Base-by-base conservation (phyloP, 352 stramenopile species). In the Globisporangium splendens region DNA sequence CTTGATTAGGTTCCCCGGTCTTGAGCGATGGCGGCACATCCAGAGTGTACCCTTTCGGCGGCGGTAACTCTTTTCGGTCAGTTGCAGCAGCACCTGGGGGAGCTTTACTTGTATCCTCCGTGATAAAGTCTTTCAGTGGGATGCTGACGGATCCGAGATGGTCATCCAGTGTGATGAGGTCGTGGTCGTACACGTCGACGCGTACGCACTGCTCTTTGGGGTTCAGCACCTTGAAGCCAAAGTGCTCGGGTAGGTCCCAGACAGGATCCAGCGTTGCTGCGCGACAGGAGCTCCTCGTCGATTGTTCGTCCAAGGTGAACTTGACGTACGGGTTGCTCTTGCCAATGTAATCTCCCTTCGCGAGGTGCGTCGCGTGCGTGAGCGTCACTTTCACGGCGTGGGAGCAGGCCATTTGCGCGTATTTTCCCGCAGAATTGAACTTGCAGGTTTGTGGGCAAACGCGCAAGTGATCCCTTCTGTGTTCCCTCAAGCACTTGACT, bases 311-410 rank as follows among this genome's bases (percentile, higher is more conserved):
- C 21, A 74, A 14, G 12, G 49, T 18, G 38, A 80, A 66, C 1
- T 42, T 59, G 22, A 80, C 58, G 60, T 75, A 80, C 51, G 68
- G 68, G 47, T 80, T 62, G 24, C 59, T 72, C 31, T 61, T 75
- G 54, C 71, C 68, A 18, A 54, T 62, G 21, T 48, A 69, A 50
- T 80, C 71, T 18, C 56, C 63, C 3, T 54, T 51, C 8, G 68
- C 47, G 11, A 80, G 64, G 12, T 67, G 60, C 3, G 51, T 71
- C 2, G 71, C 71, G 28, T 70, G 62, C 38, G 62, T 62, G 15
- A 75, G 66, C 41, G 59, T 72, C 31, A 79, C 20, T 18, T 59
- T 63, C 20, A 77, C 59, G 0, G 46, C 51, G 41, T 62, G 65
- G 1, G 42, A 49, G 28, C 28, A 35, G 5, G 28, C 28, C 28